Base-by-base conservation (phyloP, 176 grass and related monocot species). In the Avena eriantha region DNA sequence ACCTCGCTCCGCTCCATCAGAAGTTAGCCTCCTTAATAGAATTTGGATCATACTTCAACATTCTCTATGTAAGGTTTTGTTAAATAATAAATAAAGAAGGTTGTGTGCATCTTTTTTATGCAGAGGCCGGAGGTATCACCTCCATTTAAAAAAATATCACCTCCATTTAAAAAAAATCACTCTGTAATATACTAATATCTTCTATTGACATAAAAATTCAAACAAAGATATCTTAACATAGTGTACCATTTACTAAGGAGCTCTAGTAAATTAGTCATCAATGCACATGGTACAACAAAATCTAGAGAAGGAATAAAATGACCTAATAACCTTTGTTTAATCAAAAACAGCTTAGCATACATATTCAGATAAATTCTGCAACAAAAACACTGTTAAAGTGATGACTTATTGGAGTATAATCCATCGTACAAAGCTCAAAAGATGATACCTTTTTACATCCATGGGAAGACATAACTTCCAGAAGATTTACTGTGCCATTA, bases 381-480 rank as follows among this genome's bases (percentile, higher is more conserved):
- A n/a, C 14, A 19, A 64, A 21, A 55, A 29, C 22, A 89, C 54
- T 48, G 7, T 51, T 7, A 36, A 76, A 82, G 73, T 11, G 0
- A 76, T 71, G 71, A n/a, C 31, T 78, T 46, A 55, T 19, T 50
- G 31, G 58, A 45, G 39, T 47, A 78, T 11, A 68, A 10, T 35
- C 41, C 53, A 79, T 63, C 48, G 54, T n/a, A 84, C 66, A 48
- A 79, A n/a, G 65, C 78, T 33, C 36, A 86, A 79, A 80, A 35
- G 48, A 77, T 89, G 68, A 39, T 91, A 97, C 96, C 96, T 95
- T 98, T 76, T 95, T 95, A 83, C 96, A 98, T 79, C 92, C 90
- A 88, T 95, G 90, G 70, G 92, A 79, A 76, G 88, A 88, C 96
- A 98, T 98, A 73, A 98, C 86, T 95, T 96, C 93, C 83, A 98